phyloP scores from a whole-genome alignment of 176 grass and related monocot genomes.

The Dactylis glomerata region DNA sequence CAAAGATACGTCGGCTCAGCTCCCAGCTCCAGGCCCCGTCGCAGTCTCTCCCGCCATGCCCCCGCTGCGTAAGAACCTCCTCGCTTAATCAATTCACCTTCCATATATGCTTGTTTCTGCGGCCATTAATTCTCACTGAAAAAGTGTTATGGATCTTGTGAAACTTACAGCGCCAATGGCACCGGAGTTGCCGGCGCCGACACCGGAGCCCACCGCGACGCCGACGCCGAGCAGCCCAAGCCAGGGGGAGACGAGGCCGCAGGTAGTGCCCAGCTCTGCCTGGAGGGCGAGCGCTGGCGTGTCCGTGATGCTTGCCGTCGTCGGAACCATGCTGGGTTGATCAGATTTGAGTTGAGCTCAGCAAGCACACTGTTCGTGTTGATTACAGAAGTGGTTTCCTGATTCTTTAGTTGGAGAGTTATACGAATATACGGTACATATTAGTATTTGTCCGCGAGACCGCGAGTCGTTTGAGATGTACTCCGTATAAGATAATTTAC shows the following conservation, averaged over 20 bases:
- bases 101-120: not conserved
- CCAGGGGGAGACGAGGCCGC: conserved; percentile 41
- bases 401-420: not conserved
- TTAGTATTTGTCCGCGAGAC: too few relatives aligned
- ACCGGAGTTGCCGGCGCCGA: conserved; percentile 10
- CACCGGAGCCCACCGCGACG: conserved; percentile 15
- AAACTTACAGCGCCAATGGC: conserved; percentile 28
- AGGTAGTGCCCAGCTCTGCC: conserved; percentile 47
- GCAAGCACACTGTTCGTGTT: not conserved
- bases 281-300: not conserved
- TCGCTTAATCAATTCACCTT: too few relatives aligned
- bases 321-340: not conserved
- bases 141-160: not conserved
- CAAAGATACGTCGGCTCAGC: conserved; percentile 46
- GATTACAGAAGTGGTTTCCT: not conserved
- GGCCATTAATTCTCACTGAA: not conserved
- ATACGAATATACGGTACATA: too few relatives aligned
- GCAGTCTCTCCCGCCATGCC: conserved; percentile 39
- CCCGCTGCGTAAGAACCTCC: conserved; percentile 53
- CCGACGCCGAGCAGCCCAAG: conserved; percentile 12
- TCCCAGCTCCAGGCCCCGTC: conserved; percentile 45
- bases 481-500: not conserved
- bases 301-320: not conserved
- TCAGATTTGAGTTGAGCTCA: conserved; percentile 2
- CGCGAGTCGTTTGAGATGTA: not conserved